Base-by-base conservation (phyloP, 371 early-diverging fungal genomes). In the Syncephalastrum racemosum region DNA sequence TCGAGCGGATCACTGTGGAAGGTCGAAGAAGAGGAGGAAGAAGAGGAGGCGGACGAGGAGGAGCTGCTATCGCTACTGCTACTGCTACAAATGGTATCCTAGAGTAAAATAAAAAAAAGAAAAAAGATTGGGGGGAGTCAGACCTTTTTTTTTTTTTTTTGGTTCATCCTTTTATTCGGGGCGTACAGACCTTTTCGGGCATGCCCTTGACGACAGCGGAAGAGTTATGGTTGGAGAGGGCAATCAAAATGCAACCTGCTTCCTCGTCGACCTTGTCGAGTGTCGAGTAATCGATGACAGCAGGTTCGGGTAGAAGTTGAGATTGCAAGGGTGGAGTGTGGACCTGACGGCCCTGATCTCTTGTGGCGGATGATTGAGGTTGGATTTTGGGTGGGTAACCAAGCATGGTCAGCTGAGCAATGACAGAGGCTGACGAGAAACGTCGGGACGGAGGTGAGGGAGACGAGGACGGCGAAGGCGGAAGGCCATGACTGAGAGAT, bases 161-260 rank as follows among this genome's bases (percentile, higher is more conserved):
- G 8, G 12, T 44, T 6, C n/a, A 8, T 44, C 12, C 12, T 19
- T 6, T 44, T 44, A 16, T 44, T 19, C 44, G 44, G 44, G 19
- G 19, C 44, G 44, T 44, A 44, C 19, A 44, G 27, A 27, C 27
- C 27, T 27, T 27, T 27, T 27, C 27, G 27, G 27, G 27, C 27
- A 27, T 27, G 27, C 27, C 27, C 27, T 27, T 27, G 27, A n/a
- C 23, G 7, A 48, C 49, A 19, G 47, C 49, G 31, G 40, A 16
- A 43, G 56, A 54, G 41, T 68, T 62, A 56, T 71, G 74, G 51
- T 73, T 77, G 10, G 77, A 63, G 27, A 77, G 52, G 18, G 71
- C 70, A 55, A 77, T 71, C 36, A 77, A 52, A 46, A 77, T 77
- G 50, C 66, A 73, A 42, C 77, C 66, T 2, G 77, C 77, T 59